Evolutionary conservation across 805 yeast species (phyloP), one percentile per base, ranked within the genome.

Genomic region (Saturnispora serradocipensis): DNA sequence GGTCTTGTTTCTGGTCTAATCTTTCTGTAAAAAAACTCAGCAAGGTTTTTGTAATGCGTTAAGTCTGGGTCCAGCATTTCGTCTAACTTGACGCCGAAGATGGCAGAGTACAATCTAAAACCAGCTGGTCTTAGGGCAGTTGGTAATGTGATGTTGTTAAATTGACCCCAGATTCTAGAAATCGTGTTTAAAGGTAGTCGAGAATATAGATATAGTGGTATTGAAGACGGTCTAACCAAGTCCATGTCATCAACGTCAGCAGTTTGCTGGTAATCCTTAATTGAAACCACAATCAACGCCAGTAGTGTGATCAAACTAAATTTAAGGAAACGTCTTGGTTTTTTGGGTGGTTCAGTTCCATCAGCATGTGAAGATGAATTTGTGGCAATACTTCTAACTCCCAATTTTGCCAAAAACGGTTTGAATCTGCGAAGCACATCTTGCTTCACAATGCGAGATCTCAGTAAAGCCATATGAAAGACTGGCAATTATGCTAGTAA

Each of bases 121-220:
- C 96, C 82, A 20, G 95, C 93, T 10, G 76, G 80, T 59, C 99
- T 77, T 54, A 91, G 61, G 95, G 97, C 88, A 25, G 82, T 75
- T 0, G 99, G 99, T 56, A 93, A 72, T 45, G 81, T 83, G 44
- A 90, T 75, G 51, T 82, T 82, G 64, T 93, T 93, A 53, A 93
- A 77, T 60, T 80, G 81, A 32, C 99, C 99, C 99, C 99, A 93
- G 44, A 91, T 69, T 55, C 99, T 78, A 0, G 97, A 89, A 34
- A 89, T 73, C 1, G 96, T 86, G 63, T 90, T 88, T 64, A 93
- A 75, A 1, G 99, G 99, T 45, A 93, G 72, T 2, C 97, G 83
- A 3, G 89, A 81, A 67, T 93, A 93, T 30, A 93, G 84, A 62
- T 88, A 90, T 52, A 91, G 78, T 42, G 85, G 82, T 97, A 97